These are phyloP conservation scores for Aspergillus flavus DNA, from an alignment of 2,329 filamentous ascomycete genomes.

Conservation along the genomic window DNA sequence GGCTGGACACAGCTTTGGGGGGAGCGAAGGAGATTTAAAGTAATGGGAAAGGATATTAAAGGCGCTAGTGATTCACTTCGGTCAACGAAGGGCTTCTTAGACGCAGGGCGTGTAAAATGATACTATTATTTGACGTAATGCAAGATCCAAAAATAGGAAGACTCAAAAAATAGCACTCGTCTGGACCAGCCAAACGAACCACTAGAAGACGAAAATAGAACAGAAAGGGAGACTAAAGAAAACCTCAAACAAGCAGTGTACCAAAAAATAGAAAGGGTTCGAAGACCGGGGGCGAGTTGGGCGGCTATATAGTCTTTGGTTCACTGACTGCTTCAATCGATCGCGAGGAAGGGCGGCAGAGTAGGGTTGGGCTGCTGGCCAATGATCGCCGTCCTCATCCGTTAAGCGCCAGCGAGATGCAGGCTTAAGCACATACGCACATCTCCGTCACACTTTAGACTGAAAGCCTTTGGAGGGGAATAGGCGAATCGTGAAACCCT, in stretches of 20 bases:
- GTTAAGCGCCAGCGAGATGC: conserved; percentile 25
- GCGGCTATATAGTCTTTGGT: conserved; percentile 38
- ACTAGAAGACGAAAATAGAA: conserved; percentile 38
- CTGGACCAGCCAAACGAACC: conserved; percentile 49
- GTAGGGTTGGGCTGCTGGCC: conserved; percentile 10
- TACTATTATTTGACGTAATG: conserved; percentile 29
- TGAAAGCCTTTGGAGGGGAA: background rate
- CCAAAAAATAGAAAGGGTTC: conserved; percentile 23
- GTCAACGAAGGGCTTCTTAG: conserved; percentile 38
- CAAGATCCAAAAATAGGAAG: conserved; percentile 24
- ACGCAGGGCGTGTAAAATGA: conserved; percentile 23
- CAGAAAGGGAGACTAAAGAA: conserved; percentile 28
- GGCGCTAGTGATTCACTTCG: conserved; percentile 28
- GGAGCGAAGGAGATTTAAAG: conserved; percentile 3
- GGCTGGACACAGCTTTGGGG: conserved; percentile 9
- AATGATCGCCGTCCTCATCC: conserved; percentile 12
- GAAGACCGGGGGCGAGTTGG: conserved; percentile 19
- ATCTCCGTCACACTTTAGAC: conserved; percentile 18
- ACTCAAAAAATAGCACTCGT: conserved; percentile 30
- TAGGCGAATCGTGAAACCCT: conserved; percentile 12
- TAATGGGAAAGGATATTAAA: conserved; percentile 8
- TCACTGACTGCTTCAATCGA: background rate
- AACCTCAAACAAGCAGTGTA: conserved; percentile 38
- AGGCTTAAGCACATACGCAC: conserved; percentile 15
- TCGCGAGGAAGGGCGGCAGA: background rate